Percentiles rank a stretch among this genome's conserved stretches.
These are phyloP conservation scores for Microthlaspi erraticum DNA, from an alignment of 345 rosid genomes.

Conservation along the genomic window DNA sequence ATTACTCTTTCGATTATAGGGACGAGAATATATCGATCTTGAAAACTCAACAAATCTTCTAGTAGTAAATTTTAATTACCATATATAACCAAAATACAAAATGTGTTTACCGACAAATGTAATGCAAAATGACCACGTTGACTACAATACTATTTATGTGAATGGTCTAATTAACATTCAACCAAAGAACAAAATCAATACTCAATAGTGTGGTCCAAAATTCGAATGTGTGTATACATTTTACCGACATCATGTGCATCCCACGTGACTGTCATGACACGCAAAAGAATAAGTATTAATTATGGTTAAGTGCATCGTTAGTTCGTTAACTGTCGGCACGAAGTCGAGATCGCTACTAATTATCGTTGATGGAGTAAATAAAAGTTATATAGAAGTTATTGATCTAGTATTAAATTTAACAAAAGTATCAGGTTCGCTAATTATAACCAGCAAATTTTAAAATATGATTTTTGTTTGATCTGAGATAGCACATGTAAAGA, in stretches of 20 bases:
- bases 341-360: constrained; percentile 11
- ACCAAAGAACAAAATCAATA: constrained; percentile 25
- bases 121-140: constrained; percentile 24
- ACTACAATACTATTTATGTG: constrained; percentile 10
- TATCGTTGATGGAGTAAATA: background rate
- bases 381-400: background rate
- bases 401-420: background rate
- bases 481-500: no score
- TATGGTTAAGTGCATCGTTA: constrained; percentile 11
- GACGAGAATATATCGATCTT: constrained; percentile 4
- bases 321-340: constrained; percentile 35
- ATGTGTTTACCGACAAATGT: constrained; percentile 29
- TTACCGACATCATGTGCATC: constrained; percentile 44
- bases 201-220: constrained; percentile 31
- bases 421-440: no score
- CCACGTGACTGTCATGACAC: constrained; percentile 38
- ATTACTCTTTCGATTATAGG: background rate
- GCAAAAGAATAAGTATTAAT: constrained; percentile 13
- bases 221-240: background rate
- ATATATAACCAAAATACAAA: background rate
- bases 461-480: no score
- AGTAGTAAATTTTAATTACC: background rate
- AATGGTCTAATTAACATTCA: constrained; percentile 27
- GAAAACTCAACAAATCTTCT: background rate
- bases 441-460: no score